Base-by-base conservation (phyloP, 2,329 filamentous ascomycete species). In the Fusarium papillatum region DNA sequence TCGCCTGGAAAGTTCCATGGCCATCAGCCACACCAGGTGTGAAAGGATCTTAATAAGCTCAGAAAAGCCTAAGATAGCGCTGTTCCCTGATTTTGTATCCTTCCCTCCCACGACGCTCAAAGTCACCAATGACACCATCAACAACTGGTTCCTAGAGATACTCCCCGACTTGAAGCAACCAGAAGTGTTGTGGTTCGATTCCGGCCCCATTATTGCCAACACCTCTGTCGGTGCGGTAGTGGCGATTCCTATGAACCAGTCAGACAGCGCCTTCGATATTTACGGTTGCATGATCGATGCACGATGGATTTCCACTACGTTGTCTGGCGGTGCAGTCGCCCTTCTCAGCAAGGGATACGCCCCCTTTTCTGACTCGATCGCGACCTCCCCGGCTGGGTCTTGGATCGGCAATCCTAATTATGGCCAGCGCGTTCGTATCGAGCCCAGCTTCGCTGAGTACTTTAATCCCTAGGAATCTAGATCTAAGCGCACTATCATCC, bases 211-310 rank as follows among this genome's bases (percentile, higher is more conserved):
- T 7, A 69, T 70, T 7, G 71, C 75, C 0, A 74, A 70, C 2
- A 71, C 59, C 4, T 78, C 76, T 4, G 59, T 76, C 3, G 76
- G 76, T 0, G 61, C 67, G 0, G n/a, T 73, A 1, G 39, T 78
- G 4, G 73, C 68, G 4, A 64, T 68, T 0, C 76, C 76, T 1
- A 67, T 69, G 0, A 70, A 74, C 29, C 61, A 46, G 4, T 71
- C 65, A 4, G 63, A 22, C 11, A 24, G 67, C 5, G 26, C 68
- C 2, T 59, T 71, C 7, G 73, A 78, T 19, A n/a, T 78, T 1
- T 78, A 78, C 6, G 75, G 76, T 2, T 78, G 76, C 16, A 75
- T 73, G 76, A 66, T 78, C 2, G 76, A 78, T 24, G 76, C 75
- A 1, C 41, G 75, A 36, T 78, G 76, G 73, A 62, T 66, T 3